phyloP scores from a whole-genome alignment of 169 alveolate genomes.

The Cyclospora cayetanensis region DNA sequence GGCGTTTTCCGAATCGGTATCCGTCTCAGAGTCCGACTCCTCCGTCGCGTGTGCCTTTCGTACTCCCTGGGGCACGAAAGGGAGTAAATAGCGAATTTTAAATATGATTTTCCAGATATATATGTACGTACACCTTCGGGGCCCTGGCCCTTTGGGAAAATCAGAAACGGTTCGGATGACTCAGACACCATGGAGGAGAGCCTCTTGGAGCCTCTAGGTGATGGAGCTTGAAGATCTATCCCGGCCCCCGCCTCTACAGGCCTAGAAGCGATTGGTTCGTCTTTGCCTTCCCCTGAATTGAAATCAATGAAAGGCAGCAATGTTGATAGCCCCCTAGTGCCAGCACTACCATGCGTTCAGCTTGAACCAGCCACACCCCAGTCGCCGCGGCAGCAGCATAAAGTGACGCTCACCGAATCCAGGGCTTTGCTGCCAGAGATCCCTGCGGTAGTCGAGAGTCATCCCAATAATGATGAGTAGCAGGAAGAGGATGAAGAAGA shows the following conservation, averaged over 20 bases:
- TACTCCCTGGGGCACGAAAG: too few species aligned
- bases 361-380: background rate
- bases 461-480: background rate
- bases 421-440: slow-evolving; percentile 20
- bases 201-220: background rate
- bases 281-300: background rate
- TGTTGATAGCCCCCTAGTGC: background rate
- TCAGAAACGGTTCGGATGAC: background rate
- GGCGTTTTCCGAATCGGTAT: background rate
- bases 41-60: background rate
- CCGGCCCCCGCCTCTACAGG: background rate
- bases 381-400: background rate
- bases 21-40: background rate
- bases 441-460: background rate
- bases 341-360: background rate
- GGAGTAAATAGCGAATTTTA: background rate
- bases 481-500: background rate
- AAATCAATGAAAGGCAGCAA: background rate
- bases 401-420: slow-evolving; percentile 26
- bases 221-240: background rate
- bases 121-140: background rate
- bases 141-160: background rate
- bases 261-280: background rate
- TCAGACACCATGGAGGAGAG: background rate
- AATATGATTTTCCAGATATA: background rate